Evolutionary conservation across 306 rosid species (phyloP).

Genomic region (Alnus glutinosa): DNA sequence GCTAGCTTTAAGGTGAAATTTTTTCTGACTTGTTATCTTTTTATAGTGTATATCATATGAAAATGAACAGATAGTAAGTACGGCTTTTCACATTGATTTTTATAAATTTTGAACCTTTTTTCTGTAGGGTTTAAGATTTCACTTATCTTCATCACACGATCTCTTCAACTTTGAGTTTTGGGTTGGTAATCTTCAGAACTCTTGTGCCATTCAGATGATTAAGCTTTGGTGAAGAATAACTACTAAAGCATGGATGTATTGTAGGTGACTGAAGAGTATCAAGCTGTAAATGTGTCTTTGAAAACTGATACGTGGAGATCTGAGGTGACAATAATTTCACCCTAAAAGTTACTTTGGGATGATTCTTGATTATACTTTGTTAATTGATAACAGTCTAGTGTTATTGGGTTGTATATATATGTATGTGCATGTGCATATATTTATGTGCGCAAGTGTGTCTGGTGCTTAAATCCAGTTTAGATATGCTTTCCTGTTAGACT

Average conservation of each 20-base stretch:
- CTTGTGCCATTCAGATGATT: conserved; percentile 22
- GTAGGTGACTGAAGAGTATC: conserved; percentile 73
- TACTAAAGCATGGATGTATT: conserved; percentile 36
- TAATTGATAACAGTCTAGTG: not conserved
- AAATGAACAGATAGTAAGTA: conserved; percentile 18
- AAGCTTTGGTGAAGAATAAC: conserved; percentile 24
- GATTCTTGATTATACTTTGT: not conserved
- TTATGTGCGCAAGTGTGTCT: not conserved
- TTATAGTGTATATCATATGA: conserved; percentile 2
- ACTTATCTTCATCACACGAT: conserved; percentile 71
- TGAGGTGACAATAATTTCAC: conserved; percentile 58
- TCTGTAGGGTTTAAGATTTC: conserved; percentile 72
- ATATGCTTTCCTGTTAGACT: not conserved
- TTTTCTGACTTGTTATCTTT: conserved; percentile 16
- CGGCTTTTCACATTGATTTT: conserved; percentile 23
- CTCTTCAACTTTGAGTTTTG: conserved; percentile 76
- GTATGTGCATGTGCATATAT: not conserved
- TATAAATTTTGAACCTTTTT: conserved; percentile 20
- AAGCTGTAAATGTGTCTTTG: conserved; percentile 64
- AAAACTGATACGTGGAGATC: conserved; percentile 42
- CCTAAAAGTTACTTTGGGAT: not conserved
- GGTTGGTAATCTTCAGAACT: conserved; percentile 57
- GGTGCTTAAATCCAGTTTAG: not conserved
- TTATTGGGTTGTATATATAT: conserved; percentile 3
- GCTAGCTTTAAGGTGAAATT: conserved; percentile 72